Conservation (phyloP, 2,329 filamentous ascomycete species). For the Fusarium neocosmosporiellum region DNA sequence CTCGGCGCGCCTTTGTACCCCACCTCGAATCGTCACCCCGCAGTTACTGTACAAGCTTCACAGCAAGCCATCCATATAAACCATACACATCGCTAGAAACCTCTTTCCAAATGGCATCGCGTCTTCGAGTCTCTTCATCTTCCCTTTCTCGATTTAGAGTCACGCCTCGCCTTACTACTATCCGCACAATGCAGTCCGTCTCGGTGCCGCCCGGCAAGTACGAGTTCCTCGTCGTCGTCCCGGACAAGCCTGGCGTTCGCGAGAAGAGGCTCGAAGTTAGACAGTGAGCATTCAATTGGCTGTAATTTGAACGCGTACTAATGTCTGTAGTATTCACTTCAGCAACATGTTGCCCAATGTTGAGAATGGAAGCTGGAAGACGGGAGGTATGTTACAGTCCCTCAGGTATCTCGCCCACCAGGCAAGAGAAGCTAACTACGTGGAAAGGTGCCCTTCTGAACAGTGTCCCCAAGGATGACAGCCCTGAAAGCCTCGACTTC, state of each 20-base stretch:
- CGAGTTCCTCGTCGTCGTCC: slow-evolving; percentile 77
- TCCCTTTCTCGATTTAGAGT: slow-evolving; percentile 13
- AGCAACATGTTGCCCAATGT: slow-evolving; percentile 62
- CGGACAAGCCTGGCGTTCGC: slow-evolving; percentile 70
- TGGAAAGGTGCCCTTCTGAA: slow-evolving; percentile 73
- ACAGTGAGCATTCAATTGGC: slow-evolving; percentile 54
- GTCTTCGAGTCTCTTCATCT: slow-evolving; percentile 12
- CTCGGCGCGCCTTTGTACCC: slow-evolving; percentile 30
- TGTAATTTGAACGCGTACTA: slow-evolving; percentile 14
- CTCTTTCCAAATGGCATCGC: slow-evolving; percentile 23
- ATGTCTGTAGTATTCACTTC: slow-evolving; percentile 60
- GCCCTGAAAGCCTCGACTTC: slow-evolving; percentile 71
- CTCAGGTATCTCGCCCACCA: not conserved
- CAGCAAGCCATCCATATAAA: too few species aligned
- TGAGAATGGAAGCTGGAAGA: slow-evolving; percentile 68
- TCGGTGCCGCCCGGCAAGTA: slow-evolving; percentile 52
- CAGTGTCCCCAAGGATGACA: slow-evolving; percentile 71
- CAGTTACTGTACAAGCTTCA: too few species aligned
- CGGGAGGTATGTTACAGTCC: slow-evolving; percentile 68
- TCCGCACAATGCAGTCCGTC: slow-evolving; percentile 46
- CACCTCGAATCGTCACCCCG: slow-evolving; percentile 17
- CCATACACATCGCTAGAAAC: too few species aligned
- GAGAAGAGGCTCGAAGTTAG: slow-evolving; percentile 72
- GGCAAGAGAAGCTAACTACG: not conserved
- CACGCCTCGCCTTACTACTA: slow-evolving; percentile 2